Evolutionary conservation across 2,329 filamentous ascomycete genomes (phyloP).

Genomic region (Monascus ruber): DNA sequence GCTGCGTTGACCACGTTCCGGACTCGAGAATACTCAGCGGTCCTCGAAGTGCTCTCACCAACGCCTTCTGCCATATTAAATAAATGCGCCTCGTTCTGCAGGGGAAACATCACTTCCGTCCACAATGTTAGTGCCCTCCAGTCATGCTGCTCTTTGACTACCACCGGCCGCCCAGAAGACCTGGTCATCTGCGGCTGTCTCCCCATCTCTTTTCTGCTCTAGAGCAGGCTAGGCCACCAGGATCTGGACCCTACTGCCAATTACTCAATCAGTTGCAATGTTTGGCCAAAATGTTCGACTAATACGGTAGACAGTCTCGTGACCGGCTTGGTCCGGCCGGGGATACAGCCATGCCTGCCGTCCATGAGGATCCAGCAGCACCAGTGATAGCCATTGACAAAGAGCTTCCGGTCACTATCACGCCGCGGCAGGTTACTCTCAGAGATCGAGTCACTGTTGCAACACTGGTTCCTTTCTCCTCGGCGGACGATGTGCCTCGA

Average conservation of each 20-base stretch:
- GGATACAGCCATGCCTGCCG: conserved; percentile 24
- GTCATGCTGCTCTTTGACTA: too few relatives aligned
- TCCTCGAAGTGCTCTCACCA: conserved; percentile 25
- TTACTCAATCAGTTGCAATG: too few relatives aligned
- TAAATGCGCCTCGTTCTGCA: conserved; percentile 1
- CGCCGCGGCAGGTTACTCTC: conserved; percentile 66
- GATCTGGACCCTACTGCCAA: too few relatives aligned
- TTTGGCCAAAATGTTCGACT: conserved; percentile 8
- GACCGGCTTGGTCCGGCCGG: conserved; percentile 15
- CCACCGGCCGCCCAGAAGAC: too few relatives aligned
- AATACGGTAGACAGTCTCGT: conserved; percentile 26
- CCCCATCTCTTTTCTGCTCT: too few relatives aligned
- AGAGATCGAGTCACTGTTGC: conserved; percentile 75
- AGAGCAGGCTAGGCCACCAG: too few relatives aligned
- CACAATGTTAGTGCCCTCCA: too few relatives aligned
- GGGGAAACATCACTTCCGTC: conserved; percentile 2
- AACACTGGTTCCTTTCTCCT: conserved; percentile 71
- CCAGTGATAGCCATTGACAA: conserved; percentile 19
- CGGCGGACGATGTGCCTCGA: conserved; percentile 62
- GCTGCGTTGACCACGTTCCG: conserved; percentile 29
- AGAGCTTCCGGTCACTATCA: conserved; percentile 56
- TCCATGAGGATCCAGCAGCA: conserved; percentile 23
- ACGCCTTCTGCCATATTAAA: too few relatives aligned
- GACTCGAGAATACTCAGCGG: conserved; percentile 34
- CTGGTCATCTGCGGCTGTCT: too few relatives aligned